Percentiles rank a stretch among this genome's conserved stretches.
Evolutionary conservation across 164 flowering plant genomes (phyloP).

Genomic region (Liquidambar formosana): DNA sequence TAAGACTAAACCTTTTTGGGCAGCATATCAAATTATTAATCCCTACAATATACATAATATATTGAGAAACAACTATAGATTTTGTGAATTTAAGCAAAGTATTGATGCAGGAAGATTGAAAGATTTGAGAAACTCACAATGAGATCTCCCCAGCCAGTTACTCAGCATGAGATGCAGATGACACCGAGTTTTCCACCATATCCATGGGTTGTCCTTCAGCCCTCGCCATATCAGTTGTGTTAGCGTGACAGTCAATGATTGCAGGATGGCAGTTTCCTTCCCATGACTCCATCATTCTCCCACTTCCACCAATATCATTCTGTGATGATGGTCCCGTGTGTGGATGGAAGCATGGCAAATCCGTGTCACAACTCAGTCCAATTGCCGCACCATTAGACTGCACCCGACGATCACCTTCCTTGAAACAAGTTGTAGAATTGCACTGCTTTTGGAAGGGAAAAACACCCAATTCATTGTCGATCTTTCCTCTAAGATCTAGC

Average conservation of each 20-base stretch:
- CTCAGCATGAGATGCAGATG: constrained; percentile 29
- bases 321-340: constrained; percentile 17
- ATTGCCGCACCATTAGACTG: constrained; percentile 15
- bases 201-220: constrained; percentile 24
- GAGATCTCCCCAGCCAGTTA: constrained; percentile 1
- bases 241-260: constrained; percentile 23
- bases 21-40: not conserved
- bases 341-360: constrained; percentile 35
- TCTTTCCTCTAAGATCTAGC: constrained; percentile 50
- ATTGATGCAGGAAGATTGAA: constrained; percentile 4
- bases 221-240: constrained; percentile 17
- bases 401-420: constrained; percentile 38
- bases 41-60: not conserved
- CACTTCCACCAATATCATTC: constrained; percentile 21
- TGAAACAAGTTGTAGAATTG: constrained; percentile 14
- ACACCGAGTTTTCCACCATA: constrained; percentile 20
- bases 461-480: constrained; percentile 54
- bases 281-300: constrained; percentile 13
- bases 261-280: constrained; percentile 35
- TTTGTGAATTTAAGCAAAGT: not conserved
- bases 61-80: not conserved
- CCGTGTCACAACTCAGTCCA: constrained; percentile 25
- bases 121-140: constrained; percentile 19
- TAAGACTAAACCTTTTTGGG: not conserved
- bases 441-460: constrained; percentile 47